Base-by-base conservation (phyloP, 148 eudicot genomes). In the Heliamphora exappendiculata region DNA sequence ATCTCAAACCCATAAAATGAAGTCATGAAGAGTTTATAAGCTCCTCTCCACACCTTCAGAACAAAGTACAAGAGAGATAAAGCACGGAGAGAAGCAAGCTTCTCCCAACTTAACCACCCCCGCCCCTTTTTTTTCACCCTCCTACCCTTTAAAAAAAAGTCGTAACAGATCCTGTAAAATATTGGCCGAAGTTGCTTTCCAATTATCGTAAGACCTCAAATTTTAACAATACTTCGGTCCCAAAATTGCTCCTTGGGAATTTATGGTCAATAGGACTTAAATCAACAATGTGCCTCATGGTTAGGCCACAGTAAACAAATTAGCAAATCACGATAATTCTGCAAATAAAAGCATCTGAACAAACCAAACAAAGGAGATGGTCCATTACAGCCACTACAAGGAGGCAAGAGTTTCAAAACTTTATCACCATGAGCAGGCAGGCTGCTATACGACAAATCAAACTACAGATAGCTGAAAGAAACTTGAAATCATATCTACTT, bases 401-500 rank as follows among this genome's bases (percentile, higher is more conserved):
- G 16, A 19, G 60, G 12, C 33, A 54, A 13, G 31, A 72, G 42
- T 36, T 22, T 29, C 62, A 54, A 72, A 72, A 59, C 49, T 29
- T 14, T 22, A 24, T 20, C 39, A 29, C 22, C n/a, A 49, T 36
- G 17, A 33, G 59, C 60, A 49, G 2, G 19, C 60, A 8, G 1
- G 37, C 24, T 20, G 28, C 5, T 42, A 34, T 19, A 31, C 28
- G 59, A 71, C 24, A 63, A 63, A 71, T 29, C 19, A 22, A 55
- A 12, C 54, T 60, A 11, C 24, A 47, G 66, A 42, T 20, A 51
- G 72, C 63, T 76, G 67, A 20, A 17, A 39, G 45, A 14, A 68
- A 26, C 20, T 60, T 47, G 39, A 26, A 63, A 26, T 24, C 42
- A 10, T 20, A 5, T 81, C 83, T 81, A 81, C 77, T 81, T 76